These are phyloP conservation scores for Nadsonia commutata DNA, from an alignment of 1,139 yeast species.

Conservation along the genomic window DNA sequence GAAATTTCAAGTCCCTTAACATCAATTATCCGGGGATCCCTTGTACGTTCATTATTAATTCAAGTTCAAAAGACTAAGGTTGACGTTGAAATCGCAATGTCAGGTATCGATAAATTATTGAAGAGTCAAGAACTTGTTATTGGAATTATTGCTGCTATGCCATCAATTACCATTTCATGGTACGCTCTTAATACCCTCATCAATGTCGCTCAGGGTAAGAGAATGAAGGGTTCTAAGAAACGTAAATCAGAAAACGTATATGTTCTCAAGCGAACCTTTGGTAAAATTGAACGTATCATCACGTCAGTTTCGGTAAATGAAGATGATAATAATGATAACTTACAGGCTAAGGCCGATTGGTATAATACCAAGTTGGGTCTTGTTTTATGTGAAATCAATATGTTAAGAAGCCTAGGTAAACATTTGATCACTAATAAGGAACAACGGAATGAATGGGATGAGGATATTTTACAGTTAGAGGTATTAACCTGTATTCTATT, in stretches of 20 bases:
- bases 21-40: slow-evolving; percentile 48
- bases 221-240: slow-evolving; percentile 10
- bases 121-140: slow-evolving; percentile 87
- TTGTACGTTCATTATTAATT: slow-evolving; percentile 63
- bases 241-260: slow-evolving; percentile 27
- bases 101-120: slow-evolving; percentile 77
- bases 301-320: neutral
- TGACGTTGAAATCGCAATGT: slow-evolving; percentile 81
- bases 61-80: slow-evolving; percentile 92
- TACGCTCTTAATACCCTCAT: slow-evolving; percentile 35
- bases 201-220: slow-evolving; percentile 29
- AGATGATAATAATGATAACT: neutral
- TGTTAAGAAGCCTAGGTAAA: slow-evolving; percentile 8
- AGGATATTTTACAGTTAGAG: slow-evolving; percentile 2
- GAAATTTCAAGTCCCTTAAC: slow-evolving; percentile 60
- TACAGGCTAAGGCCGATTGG: too few relatives aligned
- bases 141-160: slow-evolving; percentile 81
- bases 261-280: slow-evolving; percentile 28
- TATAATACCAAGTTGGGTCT: slow-evolving; percentile 13
- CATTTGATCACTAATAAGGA: slow-evolving; percentile 6
- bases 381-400: slow-evolving; percentile 13
- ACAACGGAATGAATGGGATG: slow-evolving; percentile 6
- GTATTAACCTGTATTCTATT: neutral
- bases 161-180: slow-evolving; percentile 26
- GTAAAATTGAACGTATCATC: slow-evolving; percentile 39